These are phyloP conservation scores for Quercus tomentella DNA, from an alignment of 331 rosid genomes.

Conservation along the genomic window DNA sequence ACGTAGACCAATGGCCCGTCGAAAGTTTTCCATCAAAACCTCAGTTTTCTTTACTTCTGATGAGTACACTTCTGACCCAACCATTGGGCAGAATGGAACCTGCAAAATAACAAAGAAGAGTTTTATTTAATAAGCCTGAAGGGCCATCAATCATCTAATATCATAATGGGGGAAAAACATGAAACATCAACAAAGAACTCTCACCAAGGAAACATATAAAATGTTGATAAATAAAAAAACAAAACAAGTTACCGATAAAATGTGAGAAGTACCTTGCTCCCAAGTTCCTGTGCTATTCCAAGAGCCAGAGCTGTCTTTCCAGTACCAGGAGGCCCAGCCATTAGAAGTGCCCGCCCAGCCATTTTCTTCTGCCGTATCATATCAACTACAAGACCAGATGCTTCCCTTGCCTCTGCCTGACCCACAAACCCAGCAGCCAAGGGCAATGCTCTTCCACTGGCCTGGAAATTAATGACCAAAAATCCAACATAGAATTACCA, in stretches of 20 bases:
- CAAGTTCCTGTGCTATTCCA: constrained; percentile 93
- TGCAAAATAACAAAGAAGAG: constrained; percentile 12
- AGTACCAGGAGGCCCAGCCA: constrained; percentile 98
- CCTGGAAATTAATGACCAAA: constrained; percentile 31
- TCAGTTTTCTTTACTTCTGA: constrained; percentile 98
- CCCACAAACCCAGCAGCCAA: constrained; percentile 96
- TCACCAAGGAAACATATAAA: neutral
- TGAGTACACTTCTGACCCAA: constrained; percentile 94
- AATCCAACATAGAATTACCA: neutral
- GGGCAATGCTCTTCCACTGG: constrained; percentile 66
- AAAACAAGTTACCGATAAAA: neutral
- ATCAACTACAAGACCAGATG: constrained; percentile 84
- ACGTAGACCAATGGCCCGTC: constrained; percentile 88
- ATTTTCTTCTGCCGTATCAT: constrained; percentile 97
- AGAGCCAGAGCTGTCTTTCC: constrained; percentile 98
- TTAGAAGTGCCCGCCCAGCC: constrained; percentile 92
- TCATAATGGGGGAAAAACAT: neutral
- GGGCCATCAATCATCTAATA: neutral
- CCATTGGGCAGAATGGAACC: constrained; percentile 99
- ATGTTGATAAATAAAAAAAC: no score
- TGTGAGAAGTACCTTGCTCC: constrained; percentile 70
- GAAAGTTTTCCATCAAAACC: constrained; percentile 89
- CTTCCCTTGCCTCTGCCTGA: constrained; percentile 93
- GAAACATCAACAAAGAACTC: neutral
- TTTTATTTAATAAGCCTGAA: neutral